Base-by-base conservation (phyloP, 2,329 filamentous ascomycete species). In the Davidsoniella virescens region DNA sequence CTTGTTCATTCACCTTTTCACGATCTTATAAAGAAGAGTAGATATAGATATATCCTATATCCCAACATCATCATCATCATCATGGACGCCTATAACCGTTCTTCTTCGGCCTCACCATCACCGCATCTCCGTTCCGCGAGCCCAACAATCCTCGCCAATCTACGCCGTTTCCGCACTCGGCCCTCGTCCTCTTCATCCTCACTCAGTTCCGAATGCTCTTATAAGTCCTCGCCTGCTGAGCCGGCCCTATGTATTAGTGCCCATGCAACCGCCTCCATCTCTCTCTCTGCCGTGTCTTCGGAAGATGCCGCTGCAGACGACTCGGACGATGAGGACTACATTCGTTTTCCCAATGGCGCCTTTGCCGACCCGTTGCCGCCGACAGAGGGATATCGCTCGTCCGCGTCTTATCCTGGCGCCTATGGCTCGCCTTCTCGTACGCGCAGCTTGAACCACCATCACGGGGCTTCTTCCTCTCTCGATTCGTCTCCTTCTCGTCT, bases 311-410 rank as follows among this genome's bases (percentile, higher is more conserved):
- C 42, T 2, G 26, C 40, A 14, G 12, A 26, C 16, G 29, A 52
- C 33, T 49, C 47, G 8, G 44, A 50, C 39, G 51, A 53, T 23
- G 51, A 53, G 41, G 47, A 53, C 5, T 53, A 53, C 44, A 53
- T 53, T 36, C 51, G 47, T 16, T 53, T 53, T 18, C 47, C 51
- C 17, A 53, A 53, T 43, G 51, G 51, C 7, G 47, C 47, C 12
- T 53, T 53, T 46, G 29, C 39, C 23, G 51, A 53, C 18, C 39
- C 47, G 20, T 33, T 49, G 25, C 40, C 47, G n/a, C 38, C 25
- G 17, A 23, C 47, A 10, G 47, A 42, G 25, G 29, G 44, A 29
- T 42, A 42, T 10, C 29, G 23, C 7, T 14, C 46, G 23, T 9
- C 44, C 20, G 7, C 26, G 10, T 17, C 42, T 16, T n/a, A 33